These are phyloP conservation scores for Chrysoporthe puriensis DNA, from an alignment of 2,329 filamentous ascomycete species.

Conservation along the genomic window DNA sequence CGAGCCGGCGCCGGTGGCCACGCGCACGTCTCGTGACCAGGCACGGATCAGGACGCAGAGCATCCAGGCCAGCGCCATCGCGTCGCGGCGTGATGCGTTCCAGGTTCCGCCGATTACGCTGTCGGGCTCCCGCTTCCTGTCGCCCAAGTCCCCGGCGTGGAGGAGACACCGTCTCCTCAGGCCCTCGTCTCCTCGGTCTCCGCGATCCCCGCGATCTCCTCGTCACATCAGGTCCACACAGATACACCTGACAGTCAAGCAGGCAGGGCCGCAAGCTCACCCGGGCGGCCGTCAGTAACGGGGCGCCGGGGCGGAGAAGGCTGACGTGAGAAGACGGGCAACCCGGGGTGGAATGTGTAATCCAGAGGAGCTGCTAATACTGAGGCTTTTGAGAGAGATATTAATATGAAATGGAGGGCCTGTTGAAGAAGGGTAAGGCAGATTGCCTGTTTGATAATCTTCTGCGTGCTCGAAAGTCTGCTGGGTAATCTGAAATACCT, in stretches of 20 bases:
- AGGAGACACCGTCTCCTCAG: constrained; percentile 2
- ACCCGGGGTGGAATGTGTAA: neutral
- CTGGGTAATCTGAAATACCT: neutral
- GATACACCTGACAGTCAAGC: neutral
- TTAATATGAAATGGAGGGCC: neutral
- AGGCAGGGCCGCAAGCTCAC: neutral
- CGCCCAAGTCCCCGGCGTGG: constrained; percentile 12
- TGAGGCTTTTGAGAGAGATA: neutral
- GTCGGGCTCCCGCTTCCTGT: constrained; percentile 1
- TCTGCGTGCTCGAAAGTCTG: too few relatives aligned
- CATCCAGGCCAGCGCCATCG: constrained; percentile 8
- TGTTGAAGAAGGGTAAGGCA: neutral
- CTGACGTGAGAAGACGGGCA: neutral
- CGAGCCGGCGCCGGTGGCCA: constrained; percentile 5
- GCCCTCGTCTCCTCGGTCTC: constrained; percentile 8
- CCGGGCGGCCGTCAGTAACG: neutral
- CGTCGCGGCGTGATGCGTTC: neutral
- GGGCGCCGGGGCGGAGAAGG: neutral
- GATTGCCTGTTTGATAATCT: too few relatives aligned
- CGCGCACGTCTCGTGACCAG: constrained; percentile 10
- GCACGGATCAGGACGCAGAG: constrained; percentile 15
- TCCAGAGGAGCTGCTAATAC: neutral
- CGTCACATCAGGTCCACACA: neutral
- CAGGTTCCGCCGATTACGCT: neutral
- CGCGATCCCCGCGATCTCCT: constrained; percentile 7